Base-by-base conservation (phyloP, 1,139 yeast species). In the Kluyveromyces marxianus region DNA sequence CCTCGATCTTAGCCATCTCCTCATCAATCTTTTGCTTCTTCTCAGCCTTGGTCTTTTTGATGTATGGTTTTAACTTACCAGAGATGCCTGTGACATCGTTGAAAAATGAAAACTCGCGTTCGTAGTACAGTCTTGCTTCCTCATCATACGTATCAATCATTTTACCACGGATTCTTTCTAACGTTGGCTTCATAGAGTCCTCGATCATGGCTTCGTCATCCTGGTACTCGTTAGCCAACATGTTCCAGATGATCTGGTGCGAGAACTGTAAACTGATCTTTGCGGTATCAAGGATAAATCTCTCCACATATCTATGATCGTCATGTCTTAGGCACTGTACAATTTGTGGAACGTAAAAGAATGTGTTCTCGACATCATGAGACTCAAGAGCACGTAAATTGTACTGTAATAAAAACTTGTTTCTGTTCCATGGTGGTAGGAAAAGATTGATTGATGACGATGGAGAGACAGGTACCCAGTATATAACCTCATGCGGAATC, bases 191-290 rank as follows among this genome's bases (percentile, higher is more conserved):
- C 54, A 92, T 71, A 0, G 77, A 71, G 66, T 92, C 97, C 4
- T 96, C 96, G 4, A 76, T 74, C 0, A 77, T 71, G 0, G 85
- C 82, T 28, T 88, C 95, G 59, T 92, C 97, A 62, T 88, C 98
- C 57, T 83, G 84, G 65, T 77, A 92, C 52, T 92, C 79, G 63
- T 94, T 94, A 1, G 99, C 98, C 58, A 85, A 69, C 84, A 94
- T 88, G 60, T 94, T 94, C 99, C 99, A 94, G 51, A 94, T 88
- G 54, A 94, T 90, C 67, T 94, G 99, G 66, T 94, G 99, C 0
- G 97, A 90, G 71, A 94, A 94, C 52, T 90, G 71, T 57, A 86
- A 95, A 34, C 95, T 83, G 25, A 89, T 86, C 59, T 84, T 83
- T 3, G 96, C 97, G 0, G 97, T 88, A 62, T 92, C 97, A 49